These are phyloP conservation scores for Nepenthes alata DNA, from an alignment of 179 eudicot genomes.

Conservation along the genomic window DNA sequence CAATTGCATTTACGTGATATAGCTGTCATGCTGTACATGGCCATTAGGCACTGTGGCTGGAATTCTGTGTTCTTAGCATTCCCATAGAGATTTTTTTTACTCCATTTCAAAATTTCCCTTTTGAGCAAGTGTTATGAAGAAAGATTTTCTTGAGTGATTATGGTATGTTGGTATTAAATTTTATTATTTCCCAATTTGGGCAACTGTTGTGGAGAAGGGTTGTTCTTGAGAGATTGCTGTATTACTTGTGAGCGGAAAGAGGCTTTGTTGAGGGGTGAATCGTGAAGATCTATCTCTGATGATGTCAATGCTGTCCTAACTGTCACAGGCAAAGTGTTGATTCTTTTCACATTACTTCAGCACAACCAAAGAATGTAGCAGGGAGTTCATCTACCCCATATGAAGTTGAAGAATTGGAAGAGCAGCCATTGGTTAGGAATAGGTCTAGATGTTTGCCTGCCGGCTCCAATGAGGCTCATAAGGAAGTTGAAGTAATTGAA, in stretches of 20 bases:
- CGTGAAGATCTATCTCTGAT: no score
- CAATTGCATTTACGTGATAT: no score
- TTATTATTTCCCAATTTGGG: no score
- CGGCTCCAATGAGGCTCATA: constrained; percentile 21
- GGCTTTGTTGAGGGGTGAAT: no score
- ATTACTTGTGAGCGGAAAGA: background rate
- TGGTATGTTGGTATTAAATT: background rate
- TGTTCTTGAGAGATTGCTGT: background rate
- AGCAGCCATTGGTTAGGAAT: constrained; percentile 60
- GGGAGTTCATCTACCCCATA: constrained; percentile 61
- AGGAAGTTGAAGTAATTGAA: constrained; percentile 34
- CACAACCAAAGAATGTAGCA: constrained; percentile 37
- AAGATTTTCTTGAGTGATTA: background rate
- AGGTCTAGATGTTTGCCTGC: constrained; percentile 47
- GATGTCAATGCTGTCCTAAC: background rate
- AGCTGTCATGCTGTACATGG: no score
- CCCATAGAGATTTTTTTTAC: no score
- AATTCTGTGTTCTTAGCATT: no score
- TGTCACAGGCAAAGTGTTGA: constrained; percentile 16
- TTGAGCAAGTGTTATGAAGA: no score
- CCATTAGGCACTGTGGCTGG: no score
- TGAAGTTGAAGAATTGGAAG: constrained; percentile 65
- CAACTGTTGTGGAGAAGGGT: background rate
- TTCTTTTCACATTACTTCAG: constrained; percentile 14
- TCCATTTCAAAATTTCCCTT: no score